phyloP scores from a whole-genome alignment of 805 yeast genomes.

The Ogataea paraovalis region DNA sequence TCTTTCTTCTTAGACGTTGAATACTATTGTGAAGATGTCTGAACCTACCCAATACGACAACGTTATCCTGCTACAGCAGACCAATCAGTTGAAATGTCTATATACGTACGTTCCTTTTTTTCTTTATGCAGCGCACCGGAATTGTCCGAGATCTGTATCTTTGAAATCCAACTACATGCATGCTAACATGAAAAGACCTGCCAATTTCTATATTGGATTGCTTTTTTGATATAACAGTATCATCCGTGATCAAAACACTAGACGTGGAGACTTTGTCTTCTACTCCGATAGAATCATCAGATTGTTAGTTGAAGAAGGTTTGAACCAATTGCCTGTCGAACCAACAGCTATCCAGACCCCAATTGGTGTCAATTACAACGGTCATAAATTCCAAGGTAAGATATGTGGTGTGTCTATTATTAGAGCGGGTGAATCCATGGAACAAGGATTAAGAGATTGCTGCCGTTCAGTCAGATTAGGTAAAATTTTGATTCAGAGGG shows the following conservation, averaged over 20 bases:
- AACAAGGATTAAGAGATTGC: constrained; percentile 95
- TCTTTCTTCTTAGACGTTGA: neutral
- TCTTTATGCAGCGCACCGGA: no score
- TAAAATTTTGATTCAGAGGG: constrained; percentile 93
- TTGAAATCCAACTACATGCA: no score
- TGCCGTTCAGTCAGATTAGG: constrained; percentile 96
- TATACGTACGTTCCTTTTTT: constrained; percentile 48
- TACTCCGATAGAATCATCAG: constrained; percentile 94
- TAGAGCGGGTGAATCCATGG: constrained; percentile 99
- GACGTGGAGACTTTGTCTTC: constrained; percentile 89
- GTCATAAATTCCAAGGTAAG: constrained; percentile 81
- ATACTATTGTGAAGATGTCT: constrained; percentile 8
- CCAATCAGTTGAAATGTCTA: constrained; percentile 83
- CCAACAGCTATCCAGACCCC: constrained; percentile 67
- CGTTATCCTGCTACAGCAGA: constrained; percentile 74
- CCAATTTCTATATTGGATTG: no score
- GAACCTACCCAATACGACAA: constrained; percentile 33
- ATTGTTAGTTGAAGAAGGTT: constrained; percentile 89
- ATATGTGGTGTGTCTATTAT: constrained; percentile 98
- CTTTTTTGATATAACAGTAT: constrained; percentile 39
- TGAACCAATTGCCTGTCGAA: constrained; percentile 90
- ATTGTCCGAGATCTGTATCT: neutral
- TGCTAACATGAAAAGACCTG: no score
- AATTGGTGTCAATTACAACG: constrained; percentile 65
- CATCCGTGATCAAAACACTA: constrained; percentile 76